A percentile compares a stretch with the other conserved stretches of the same genome.
Conservation (phyloP, 345 rosid genomes). For the Camelina hispida region DNA sequence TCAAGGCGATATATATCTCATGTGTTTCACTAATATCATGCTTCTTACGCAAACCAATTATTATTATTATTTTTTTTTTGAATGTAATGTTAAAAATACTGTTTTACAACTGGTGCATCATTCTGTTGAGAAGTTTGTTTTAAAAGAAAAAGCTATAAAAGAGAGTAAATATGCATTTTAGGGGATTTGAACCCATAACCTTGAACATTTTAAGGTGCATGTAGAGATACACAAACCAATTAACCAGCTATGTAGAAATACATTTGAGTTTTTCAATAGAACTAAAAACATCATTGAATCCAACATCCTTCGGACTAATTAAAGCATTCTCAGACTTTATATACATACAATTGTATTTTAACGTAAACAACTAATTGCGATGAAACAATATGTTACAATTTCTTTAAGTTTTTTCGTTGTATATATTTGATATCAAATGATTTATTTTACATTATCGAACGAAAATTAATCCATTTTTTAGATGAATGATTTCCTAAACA, state of each 20-base stretch:
- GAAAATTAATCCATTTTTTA: neutral
- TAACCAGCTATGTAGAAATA: neutral
- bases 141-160: no score
- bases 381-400: no score
- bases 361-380: neutral
- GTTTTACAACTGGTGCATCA: no score
- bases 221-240: neutral
- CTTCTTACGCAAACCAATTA: neutral
- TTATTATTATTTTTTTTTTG: no score
- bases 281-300: neutral
- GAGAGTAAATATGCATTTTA: no score
- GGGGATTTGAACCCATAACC: no score
- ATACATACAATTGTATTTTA: no score
- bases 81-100: no score
- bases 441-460: neutral
- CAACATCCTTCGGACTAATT: neutral
- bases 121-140: no score
- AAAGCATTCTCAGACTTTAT: neutral
- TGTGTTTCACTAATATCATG: neutral
- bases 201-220: no score
- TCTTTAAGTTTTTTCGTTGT: no score
- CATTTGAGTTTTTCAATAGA: neutral
- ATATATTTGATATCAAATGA: neutral
- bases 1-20: neutral
- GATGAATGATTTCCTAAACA: neutral